Evolutionary conservation across 306 rosid species (phyloP).

Genomic region (Echinosophora koreensis): DNA sequence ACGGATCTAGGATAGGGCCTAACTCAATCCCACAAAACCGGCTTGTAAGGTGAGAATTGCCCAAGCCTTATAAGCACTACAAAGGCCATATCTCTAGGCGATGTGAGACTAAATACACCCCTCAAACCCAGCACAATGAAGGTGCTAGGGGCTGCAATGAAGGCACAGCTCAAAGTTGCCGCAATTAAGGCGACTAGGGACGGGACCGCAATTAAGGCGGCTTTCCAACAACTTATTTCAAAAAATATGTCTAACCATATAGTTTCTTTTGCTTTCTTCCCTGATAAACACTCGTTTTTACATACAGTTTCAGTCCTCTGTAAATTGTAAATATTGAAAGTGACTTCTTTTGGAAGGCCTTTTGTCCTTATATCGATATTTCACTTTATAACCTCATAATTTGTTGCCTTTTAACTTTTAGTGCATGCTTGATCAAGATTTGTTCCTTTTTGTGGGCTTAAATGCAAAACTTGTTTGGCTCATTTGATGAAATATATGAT

Average conservation of each 20-base stretch:
- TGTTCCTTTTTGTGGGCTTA: constrained; percentile 29
- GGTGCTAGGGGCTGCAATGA: too few species aligned
- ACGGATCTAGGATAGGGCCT: too few species aligned
- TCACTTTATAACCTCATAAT: constrained; percentile 32
- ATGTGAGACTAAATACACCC: too few species aligned
- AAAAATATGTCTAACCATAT: constrained; percentile 9
- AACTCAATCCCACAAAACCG: too few species aligned
- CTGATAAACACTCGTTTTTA: constrained; percentile 28
- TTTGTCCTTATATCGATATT: constrained; percentile 1
- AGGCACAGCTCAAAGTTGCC: too few species aligned
- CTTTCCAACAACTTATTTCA: too few species aligned
- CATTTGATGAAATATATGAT: neutral
- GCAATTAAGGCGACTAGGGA: too few species aligned
- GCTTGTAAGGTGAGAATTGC: too few species aligned
- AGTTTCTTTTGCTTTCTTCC: constrained; percentile 35
- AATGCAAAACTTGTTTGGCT: constrained; percentile 22
- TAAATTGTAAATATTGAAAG: constrained; percentile 13
- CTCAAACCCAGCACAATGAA: too few species aligned
- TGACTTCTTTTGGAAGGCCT: constrained; percentile 27
- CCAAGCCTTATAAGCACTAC: too few species aligned
- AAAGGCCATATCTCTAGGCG: too few species aligned
- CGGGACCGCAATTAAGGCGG: too few species aligned
- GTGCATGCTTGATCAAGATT: constrained; percentile 31
- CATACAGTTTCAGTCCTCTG: constrained; percentile 30
- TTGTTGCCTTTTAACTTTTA: constrained; percentile 18